Evolutionary conservation across 371 early-diverging fungal species (phyloP).

Genomic region (Coemansia sp.): DNA sequence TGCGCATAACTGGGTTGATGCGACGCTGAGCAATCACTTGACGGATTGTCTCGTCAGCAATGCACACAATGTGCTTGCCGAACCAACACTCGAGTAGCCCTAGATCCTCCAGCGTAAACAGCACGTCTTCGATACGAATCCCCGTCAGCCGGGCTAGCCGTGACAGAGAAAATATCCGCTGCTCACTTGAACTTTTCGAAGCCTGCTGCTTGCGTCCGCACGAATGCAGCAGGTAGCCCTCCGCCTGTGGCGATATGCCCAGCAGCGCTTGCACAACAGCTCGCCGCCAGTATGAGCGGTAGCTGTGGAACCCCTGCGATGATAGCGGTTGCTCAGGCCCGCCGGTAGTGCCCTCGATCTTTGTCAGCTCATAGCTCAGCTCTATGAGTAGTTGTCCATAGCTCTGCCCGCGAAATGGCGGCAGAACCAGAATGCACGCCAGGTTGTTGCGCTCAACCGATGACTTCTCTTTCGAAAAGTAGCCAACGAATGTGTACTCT

Average conservation of each 20-base stretch:
- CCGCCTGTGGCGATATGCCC: constrained; percentile 24
- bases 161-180: constrained; percentile 52
- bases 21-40: constrained; percentile 27
- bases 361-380: constrained; percentile 88
- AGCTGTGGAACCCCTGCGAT: constrained; percentile 56
- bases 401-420: constrained; percentile 83
- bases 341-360: constrained; percentile 82
- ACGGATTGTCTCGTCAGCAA: constrained; percentile 38
- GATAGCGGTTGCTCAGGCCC: constrained; percentile 88
- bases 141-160: constrained; percentile 56
- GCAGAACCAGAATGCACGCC: constrained; percentile 84
- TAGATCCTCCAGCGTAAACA: constrained; percentile 58
- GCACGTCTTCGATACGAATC: constrained; percentile 57
- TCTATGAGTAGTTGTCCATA: constrained; percentile 87
- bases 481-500: constrained; percentile 62
- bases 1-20: constrained; percentile 30
- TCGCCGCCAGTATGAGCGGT: constrained; percentile 72
- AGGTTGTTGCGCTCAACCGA: constrained; percentile 81
- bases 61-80: constrained; percentile 43
- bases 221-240: background rate
- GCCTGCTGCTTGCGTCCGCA: constrained; percentile 1
- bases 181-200: background rate
- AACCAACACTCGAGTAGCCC: constrained; percentile 56
- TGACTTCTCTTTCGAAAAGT: constrained; percentile 71
- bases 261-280: constrained; percentile 59